Percentiles rank a stretch among this genome's conserved stretches.
Evolutionary conservation across 306 rosid species (phyloP).

Genomic region (Alnus glutinosa): DNA sequence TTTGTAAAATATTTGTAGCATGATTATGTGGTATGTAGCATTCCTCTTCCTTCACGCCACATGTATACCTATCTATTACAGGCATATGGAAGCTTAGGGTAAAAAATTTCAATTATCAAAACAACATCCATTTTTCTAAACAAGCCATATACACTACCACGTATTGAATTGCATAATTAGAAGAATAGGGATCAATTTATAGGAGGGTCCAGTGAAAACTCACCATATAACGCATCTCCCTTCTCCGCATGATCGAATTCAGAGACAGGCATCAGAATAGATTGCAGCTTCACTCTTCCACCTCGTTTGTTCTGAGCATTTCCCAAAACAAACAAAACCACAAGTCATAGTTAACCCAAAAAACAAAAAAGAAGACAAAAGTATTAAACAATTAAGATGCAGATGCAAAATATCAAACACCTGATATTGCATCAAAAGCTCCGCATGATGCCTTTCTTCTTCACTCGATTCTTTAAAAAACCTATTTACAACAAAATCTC

Average conservation of each 20-base stretch:
- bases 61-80: not conserved
- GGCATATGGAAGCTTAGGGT: too few relatives aligned
- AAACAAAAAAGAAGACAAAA: too few relatives aligned
- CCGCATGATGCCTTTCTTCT: conserved; percentile 92
- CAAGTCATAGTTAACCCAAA: not conserved
- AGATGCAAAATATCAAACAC: conserved; percentile 25
- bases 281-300: conserved; percentile 80
- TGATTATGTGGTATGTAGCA: too few relatives aligned
- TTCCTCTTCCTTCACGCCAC: too few relatives aligned
- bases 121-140: conserved; percentile 4
- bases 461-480: conserved; percentile 91
- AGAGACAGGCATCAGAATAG: conserved; percentile 65
- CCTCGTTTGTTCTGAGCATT: conserved; percentile 75
- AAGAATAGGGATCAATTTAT: too few relatives aligned
- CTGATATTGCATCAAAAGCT: conserved; percentile 95
- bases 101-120: too few relatives aligned
- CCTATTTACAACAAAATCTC: conserved; percentile 31
- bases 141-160: not conserved
- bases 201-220: conserved; percentile 16
- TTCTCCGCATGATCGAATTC: conserved; percentile 65
- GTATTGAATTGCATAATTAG: not conserved
- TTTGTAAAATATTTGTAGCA: too few relatives aligned
- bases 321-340: not conserved
- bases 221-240: conserved; percentile 81
- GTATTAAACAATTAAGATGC: too few relatives aligned